A percentile compares a stretch with the other conserved stretches of the same genome.
These are phyloP conservation scores for Penicillium sp. DNA, from an alignment of 2,329 filamentous ascomycete species.

Conservation along the genomic window DNA sequence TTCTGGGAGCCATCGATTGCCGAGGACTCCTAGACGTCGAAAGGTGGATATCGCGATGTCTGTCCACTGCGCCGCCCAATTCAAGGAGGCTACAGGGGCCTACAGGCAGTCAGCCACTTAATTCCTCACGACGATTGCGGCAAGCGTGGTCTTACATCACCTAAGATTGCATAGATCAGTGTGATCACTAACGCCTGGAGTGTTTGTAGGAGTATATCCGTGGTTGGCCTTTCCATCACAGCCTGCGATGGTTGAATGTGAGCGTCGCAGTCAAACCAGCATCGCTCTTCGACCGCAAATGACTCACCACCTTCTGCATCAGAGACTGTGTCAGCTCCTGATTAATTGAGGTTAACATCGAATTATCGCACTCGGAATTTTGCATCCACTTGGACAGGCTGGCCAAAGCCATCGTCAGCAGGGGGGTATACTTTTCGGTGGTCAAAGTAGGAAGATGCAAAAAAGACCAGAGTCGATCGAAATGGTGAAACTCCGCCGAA, in stretches of 20 bases:
- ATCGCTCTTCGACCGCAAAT: neutral
- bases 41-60: neutral
- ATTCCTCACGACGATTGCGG: no score
- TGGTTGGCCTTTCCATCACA: neutral
- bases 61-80: neutral
- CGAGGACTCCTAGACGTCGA: neutral
- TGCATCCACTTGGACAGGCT: slow-evolving; percentile 1
- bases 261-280: no score
- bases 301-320: neutral
- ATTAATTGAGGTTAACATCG: neutral
- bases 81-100: neutral
- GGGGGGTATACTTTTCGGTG: neutral
- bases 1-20: neutral
- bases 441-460: neutral
- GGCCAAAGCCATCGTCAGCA: neutral
- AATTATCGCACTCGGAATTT: neutral
- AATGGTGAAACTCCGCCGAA: neutral
- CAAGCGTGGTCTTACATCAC: neutral
- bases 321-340: neutral
- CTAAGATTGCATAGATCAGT: neutral
- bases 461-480: neutral
- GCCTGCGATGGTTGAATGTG: neutral
- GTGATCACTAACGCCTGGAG: neutral
- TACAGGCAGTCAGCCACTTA: neutral
- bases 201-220: neutral